Evolutionary conservation across 495 filamentous ascomycete genomes (phyloP), one percentile per base, ranked within the genome.

Genomic region (Apodospora peruviana): DNA sequence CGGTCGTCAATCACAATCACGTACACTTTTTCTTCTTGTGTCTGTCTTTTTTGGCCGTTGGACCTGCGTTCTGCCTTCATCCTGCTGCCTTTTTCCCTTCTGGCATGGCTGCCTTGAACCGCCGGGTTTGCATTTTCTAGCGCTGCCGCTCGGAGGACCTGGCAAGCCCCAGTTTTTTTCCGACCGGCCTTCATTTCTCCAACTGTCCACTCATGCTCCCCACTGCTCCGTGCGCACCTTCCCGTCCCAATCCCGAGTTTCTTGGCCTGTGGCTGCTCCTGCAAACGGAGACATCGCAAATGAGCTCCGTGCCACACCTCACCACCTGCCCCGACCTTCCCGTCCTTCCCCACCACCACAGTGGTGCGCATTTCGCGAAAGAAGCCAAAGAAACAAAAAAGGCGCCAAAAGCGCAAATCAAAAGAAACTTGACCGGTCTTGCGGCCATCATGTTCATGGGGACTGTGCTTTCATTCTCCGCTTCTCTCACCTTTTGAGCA

Each of bases 111-210:
- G 18, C 55, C 58, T 55, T 52, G 47, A 57, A 41, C 52, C 54
- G 51, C 55, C 54, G 54, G 39, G 23, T 38, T 41, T 51, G 43
- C 47, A 45, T 50, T 52, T 56, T 53, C 52, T 52, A 46, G 57
- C 54, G 47, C 36, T 52, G 40, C 42, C 45, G 38, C 39, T 58
- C 60, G 60, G 60, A 59, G 60, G 37, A 44, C n/a, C n/a, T 41
- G 44, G 45, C 25, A 46, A 47, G 17, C 51, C 56, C 61, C 61
- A 55, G 53, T 51, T 55, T 64, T 63, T 62, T 53, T 53, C 63
- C 56, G 48, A 60, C 61, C 56, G 63, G 56, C 52, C 52, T 49
- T 52, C 56, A 55, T 61, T 59, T 58, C 56, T 51, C 53, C 57
- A 60, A 51, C 50, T 53, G 56, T 56, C 57, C 47, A 37, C 51